phyloP scores from a whole-genome alignment of 2,329 filamentous ascomycete species.

The Arthrobotrys sphaeroides region DNA sequence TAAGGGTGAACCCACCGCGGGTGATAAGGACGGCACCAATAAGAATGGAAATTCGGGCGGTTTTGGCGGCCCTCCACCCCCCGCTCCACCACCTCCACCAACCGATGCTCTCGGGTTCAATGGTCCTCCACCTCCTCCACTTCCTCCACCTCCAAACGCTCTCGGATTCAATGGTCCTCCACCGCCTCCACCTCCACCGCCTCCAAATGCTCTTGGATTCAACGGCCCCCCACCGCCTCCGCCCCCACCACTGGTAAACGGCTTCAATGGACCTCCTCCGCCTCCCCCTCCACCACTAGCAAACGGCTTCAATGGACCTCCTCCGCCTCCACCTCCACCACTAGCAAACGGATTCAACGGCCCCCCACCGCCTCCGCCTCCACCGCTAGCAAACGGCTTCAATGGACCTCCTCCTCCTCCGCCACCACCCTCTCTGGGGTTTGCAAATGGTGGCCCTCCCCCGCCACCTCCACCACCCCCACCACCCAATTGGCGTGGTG shows the following conservation, averaged over 20 bases:
- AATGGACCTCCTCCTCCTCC: slow-evolving; percentile 61
- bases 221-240: slow-evolving; percentile 63
- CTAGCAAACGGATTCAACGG: slow-evolving; percentile 58
- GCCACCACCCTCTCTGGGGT: slow-evolving; percentile 60
- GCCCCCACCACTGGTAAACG: slow-evolving; percentile 60
- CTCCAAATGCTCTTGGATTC: slow-evolving; percentile 59
- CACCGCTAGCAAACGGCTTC: slow-evolving; percentile 60
- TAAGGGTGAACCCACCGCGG: slow-evolving; percentile 71
- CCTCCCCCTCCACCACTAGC: slow-evolving; percentile 60
- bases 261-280: slow-evolving; percentile 60
- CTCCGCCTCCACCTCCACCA: slow-evolving; percentile 63
- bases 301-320: slow-evolving; percentile 61
- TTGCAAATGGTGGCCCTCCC: slow-evolving; percentile 56
- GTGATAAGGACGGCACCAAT: slow-evolving; percentile 60
- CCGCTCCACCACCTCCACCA: slow-evolving; percentile 60
- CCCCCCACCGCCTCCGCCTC: slow-evolving; percentile 63
- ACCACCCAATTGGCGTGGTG: slow-evolving; percentile 56
- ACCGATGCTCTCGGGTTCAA: slow-evolving; percentile 59
- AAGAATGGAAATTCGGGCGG: slow-evolving; percentile 35
- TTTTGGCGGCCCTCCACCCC: slow-evolving; percentile 58
- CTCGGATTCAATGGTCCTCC: slow-evolving; percentile 61
- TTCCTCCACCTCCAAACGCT: slow-evolving; percentile 62
- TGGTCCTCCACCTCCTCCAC: slow-evolving; percentile 60
- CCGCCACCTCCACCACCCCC: slow-evolving; percentile 64
- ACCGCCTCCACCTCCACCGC: slow-evolving; percentile 61